Evolutionary conservation across 2,329 filamentous ascomycete species (phyloP).

Genomic region (Madurella mycetomatis): DNA sequence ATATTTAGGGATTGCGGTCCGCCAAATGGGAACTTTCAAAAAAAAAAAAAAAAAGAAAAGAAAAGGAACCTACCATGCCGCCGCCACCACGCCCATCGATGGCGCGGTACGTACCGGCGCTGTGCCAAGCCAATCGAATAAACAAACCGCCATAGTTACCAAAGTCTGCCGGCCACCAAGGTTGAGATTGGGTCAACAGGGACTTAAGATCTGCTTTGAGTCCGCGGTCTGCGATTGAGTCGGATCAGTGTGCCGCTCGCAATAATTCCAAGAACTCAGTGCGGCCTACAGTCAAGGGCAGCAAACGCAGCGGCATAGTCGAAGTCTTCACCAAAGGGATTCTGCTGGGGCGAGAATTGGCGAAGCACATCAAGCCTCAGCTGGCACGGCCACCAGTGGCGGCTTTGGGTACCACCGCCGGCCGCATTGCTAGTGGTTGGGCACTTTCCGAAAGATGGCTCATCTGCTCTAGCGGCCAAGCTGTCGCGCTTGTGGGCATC

Average conservation of each 20-base stretch:
- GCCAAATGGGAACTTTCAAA: too few relatives aligned
- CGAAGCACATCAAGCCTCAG: constrained; percentile 68
- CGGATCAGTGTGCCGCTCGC: too few relatives aligned
- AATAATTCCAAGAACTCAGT: too few relatives aligned
- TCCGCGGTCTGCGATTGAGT: constrained; percentile 40
- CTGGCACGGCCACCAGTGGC: constrained; percentile 70
- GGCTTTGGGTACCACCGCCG: constrained; percentile 63
- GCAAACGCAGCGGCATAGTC: constrained; percentile 71
- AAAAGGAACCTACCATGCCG: constrained; percentile 34
- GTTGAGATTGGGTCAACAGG: constrained; percentile 75
- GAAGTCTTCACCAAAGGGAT: constrained; percentile 62
- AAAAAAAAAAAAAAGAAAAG: too few relatives aligned
- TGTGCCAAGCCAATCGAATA: constrained; percentile 78
- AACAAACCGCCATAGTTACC: constrained; percentile 78
- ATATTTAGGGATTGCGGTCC: too few relatives aligned
- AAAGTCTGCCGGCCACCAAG: constrained; percentile 79
- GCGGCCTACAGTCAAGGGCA: constrained; percentile 51
- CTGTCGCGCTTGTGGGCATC: not conserved
- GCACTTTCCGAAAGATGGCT: not conserved
- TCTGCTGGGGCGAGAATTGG: constrained; percentile 60
- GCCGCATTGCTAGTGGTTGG: constrained; percentile 34
- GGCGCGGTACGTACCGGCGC: constrained; percentile 72
- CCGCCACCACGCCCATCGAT: constrained; percentile 70
- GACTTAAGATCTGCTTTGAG: constrained; percentile 68
- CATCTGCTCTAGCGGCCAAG: not conserved